Conservation (phyloP, 805 yeast genomes). For the Kodamaea jinghongensis region DNA sequence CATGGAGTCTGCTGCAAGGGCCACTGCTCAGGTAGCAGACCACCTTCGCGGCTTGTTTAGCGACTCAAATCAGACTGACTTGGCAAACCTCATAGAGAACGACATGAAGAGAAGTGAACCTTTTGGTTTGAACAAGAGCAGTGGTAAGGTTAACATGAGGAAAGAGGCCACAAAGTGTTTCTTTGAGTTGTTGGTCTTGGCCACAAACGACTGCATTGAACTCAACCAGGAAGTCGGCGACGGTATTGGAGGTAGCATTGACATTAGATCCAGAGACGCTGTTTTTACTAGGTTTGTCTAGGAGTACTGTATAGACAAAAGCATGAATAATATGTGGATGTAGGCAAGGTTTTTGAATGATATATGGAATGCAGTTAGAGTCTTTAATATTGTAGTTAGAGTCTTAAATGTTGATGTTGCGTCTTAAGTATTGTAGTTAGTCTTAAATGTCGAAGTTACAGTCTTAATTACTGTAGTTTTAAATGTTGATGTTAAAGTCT, state of each 20-base stretch:
- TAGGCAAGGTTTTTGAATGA: too few species aligned
- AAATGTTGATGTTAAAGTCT: too few species aligned
- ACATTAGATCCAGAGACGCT: constrained; percentile 45
- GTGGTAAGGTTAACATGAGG: constrained; percentile 35
- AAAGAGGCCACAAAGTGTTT: constrained; percentile 70
- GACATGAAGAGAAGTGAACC: constrained; percentile 26
- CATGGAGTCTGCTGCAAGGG: constrained; percentile 37
- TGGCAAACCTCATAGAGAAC: constrained; percentile 39
- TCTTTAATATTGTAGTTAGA: too few species aligned
- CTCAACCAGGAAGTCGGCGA: constrained; percentile 50
- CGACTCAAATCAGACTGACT: constrained; percentile 23
- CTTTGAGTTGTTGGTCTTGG: constrained; percentile 79
- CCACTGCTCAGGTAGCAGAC: constrained; percentile 55
- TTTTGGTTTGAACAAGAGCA: constrained; percentile 18
- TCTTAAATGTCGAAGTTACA: too few species aligned
- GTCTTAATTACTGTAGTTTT: too few species aligned
- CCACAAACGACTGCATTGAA: constrained; percentile 68
- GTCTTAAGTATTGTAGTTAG: too few species aligned
- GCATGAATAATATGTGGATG: too few species aligned
- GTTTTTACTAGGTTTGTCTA: constrained; percentile 24
- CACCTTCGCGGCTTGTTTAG: constrained; percentile 37
- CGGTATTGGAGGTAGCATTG: constrained; percentile 56
- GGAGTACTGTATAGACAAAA: too few species aligned
- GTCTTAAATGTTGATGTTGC: too few species aligned
- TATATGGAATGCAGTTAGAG: too few species aligned